Percentiles rank a stretch among this genome's conserved stretches.
These are phyloP conservation scores for Dorcoceras hygrometricum DNA, from an alignment of 257 asterid genomes.

Conservation along the genomic window DNA sequence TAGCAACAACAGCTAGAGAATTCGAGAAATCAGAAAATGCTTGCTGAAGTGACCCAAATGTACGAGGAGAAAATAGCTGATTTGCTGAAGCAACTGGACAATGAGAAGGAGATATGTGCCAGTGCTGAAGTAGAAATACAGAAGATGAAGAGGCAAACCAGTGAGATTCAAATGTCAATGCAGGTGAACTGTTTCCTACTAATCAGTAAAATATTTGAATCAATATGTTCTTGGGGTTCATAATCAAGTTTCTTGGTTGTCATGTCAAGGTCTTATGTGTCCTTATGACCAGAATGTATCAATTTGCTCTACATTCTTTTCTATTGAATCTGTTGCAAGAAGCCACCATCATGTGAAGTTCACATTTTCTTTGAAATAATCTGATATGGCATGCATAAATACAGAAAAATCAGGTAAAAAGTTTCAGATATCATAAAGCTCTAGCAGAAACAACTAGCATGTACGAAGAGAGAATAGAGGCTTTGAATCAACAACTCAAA, in stretches of 20 bases:
- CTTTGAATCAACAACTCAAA: constrained; percentile 48
- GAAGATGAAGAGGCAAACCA: constrained; percentile 49
- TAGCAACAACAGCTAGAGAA: constrained; percentile 80
- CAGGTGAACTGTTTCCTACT: constrained; percentile 47
- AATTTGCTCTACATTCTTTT: neutral
- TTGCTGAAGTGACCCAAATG: constrained; percentile 76
- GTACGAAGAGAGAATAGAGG: constrained; percentile 66
- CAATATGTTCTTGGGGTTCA: neutral
- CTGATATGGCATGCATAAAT: constrained; percentile 23
- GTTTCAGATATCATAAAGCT: constrained; percentile 49
- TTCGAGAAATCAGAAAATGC: constrained; percentile 55
- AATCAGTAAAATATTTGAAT: neutral
- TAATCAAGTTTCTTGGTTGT: constrained; percentile 1
- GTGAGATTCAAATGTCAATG: constrained; percentile 43
- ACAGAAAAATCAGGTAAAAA: constrained; percentile 61
- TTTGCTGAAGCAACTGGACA: constrained; percentile 58
- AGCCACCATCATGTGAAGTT: neutral
- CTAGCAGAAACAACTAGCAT: constrained; percentile 71
- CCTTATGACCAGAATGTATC: neutral
- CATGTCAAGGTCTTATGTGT: neutral
- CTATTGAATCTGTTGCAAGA: neutral
- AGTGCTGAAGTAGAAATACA: constrained; percentile 56
- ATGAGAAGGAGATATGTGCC: constrained; percentile 31
- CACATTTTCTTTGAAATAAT: constrained; percentile 11
- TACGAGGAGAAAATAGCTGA: constrained; percentile 75